Conservation (phyloP, 2,329 filamentous ascomycete genomes). For the Cytospora paraplurivora region DNA sequence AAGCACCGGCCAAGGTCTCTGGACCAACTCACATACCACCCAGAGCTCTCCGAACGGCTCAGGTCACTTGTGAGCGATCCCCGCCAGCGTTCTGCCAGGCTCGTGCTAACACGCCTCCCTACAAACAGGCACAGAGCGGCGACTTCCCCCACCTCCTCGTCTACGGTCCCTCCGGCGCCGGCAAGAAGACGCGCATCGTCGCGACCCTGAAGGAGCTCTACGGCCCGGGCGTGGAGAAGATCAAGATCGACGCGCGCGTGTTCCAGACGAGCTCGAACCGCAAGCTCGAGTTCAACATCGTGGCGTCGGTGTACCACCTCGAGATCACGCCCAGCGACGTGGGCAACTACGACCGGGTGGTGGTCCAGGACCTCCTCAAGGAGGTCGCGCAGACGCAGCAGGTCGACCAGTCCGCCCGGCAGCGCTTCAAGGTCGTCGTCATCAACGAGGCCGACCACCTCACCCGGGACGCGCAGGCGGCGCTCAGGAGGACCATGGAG, state of each 20-base stretch:
- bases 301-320: constrained; percentile 94
- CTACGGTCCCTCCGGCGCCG: constrained; percentile 93
- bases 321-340: constrained; percentile 98
- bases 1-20: constrained; percentile 74
- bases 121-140: constrained; percentile 82
- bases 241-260: constrained; percentile 96
- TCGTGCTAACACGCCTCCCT: constrained; percentile 20
- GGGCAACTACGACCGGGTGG: constrained; percentile 92
- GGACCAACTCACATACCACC: constrained; percentile 81
- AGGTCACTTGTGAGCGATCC: constrained; percentile 70
- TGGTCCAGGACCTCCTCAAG: constrained; percentile 92
- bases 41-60: constrained; percentile 83
- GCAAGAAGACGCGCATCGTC: constrained; percentile 96
- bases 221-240: constrained; percentile 97
- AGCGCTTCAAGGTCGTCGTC: constrained; percentile 97
- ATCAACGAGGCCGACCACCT: constrained; percentile 98
- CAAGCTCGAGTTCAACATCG: constrained; percentile 99
- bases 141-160: constrained; percentile 98
- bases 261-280: constrained; percentile 96
- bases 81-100: not conserved
- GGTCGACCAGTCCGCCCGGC: constrained; percentile 88
- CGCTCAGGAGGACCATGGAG: constrained; percentile 94
- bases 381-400: constrained; percentile 99
- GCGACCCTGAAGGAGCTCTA: constrained; percentile 94
- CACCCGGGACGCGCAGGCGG: constrained; percentile 91